Conservation (phyloP, 2,329 filamentous ascomycete genomes). For the Penicillium sp. region DNA sequence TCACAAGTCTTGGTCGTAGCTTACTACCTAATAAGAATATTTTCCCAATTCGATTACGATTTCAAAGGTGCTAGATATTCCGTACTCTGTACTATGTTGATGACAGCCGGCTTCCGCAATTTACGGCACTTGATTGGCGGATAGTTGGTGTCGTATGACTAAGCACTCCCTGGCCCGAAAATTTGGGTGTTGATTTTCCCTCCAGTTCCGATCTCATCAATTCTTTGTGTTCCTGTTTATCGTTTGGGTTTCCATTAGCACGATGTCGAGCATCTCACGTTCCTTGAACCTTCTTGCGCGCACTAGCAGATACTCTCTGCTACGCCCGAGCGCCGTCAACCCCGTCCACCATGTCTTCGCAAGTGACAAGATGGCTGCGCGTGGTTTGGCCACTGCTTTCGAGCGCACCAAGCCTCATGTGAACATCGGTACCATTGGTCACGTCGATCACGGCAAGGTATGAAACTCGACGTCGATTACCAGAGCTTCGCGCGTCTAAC, state of each 20-base stretch:
- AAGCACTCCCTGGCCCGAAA: conserved; percentile 33
- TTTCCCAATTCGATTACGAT: too few species aligned
- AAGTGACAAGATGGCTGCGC: conserved; percentile 42
- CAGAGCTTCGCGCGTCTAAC: conserved; percentile 9
- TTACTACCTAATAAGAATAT: too few species aligned
- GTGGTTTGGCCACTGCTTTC: conserved; percentile 60
- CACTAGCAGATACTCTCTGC: conserved; percentile 69
- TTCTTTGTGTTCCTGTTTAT: conserved; percentile 23
- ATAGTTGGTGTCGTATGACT: too few species aligned
- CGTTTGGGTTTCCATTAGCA: conserved; percentile 39
- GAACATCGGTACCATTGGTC: conserved; percentile 98
- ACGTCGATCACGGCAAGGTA: conserved; percentile 99
- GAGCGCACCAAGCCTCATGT: conserved; percentile 95
- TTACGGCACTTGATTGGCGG: conserved; percentile 28
- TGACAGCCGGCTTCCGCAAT: conserved; percentile 7
- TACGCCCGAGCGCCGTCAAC: conserved; percentile 62
- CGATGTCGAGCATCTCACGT: conserved; percentile 76
- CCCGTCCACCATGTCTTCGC: conserved; percentile 60
- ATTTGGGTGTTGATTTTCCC: conserved; percentile 30
- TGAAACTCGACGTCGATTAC: conserved; percentile 16
- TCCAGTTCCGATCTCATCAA: conserved; percentile 24
- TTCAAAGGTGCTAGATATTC: too few species aligned
- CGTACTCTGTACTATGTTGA: neutral
- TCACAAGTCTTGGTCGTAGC: too few species aligned
- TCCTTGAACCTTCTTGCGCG: conserved; percentile 72